Base-by-base conservation (phyloP, 192 early-diverging fungal genomes). In the Umbelopsis vinacea region DNA sequence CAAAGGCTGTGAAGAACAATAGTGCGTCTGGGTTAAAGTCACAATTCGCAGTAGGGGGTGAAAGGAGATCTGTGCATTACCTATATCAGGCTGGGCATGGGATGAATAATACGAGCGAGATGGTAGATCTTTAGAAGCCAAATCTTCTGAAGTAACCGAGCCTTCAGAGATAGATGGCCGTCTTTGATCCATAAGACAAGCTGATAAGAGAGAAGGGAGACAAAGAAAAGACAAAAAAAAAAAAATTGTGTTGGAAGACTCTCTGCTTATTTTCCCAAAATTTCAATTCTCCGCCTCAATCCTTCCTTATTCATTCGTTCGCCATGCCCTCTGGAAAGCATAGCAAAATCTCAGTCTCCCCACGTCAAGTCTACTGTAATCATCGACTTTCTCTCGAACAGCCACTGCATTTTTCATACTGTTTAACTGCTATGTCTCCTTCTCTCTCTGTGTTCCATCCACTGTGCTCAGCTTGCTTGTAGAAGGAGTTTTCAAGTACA, bases 91-190 rank as follows among this genome's bases (percentile, higher is more conserved):
- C 19, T 73, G 71, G 17, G 45, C 23, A 67, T 80, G 79, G 4
- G 74, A 80, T 11, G 79, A 73, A 53, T 71, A 80, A 24, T 80
- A 80, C 14, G 79, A 80, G 19, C 79, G 70, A 14, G 74, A 74
- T 21, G 79, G 79, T 35, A 80, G 33, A 21, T 78, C 77, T 71
- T 71, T 67, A 35, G 54, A 71, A 29, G 52, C 15, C 53, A 55
- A 54, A 37, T 38, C 40, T 43, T 52, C 52, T 46, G 70, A 33
- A 4, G 43, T 23, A 4, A 57, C 71, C 24, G 57, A 37, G 14
- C 52, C 69, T 75, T 63, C 38, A 70, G 75, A 66, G 38, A 70
- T 47, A 48, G 63, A 67, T 2, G 53, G 23, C 21, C 40, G 40
- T 68, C 47, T 21, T 45, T 66, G 46, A 10, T 53, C 46, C 48